Percentiles rank a stretch among this genome's conserved stretches.
Conservation (phyloP, 163 green algal genomes). For the Volvox carteri region DNA sequence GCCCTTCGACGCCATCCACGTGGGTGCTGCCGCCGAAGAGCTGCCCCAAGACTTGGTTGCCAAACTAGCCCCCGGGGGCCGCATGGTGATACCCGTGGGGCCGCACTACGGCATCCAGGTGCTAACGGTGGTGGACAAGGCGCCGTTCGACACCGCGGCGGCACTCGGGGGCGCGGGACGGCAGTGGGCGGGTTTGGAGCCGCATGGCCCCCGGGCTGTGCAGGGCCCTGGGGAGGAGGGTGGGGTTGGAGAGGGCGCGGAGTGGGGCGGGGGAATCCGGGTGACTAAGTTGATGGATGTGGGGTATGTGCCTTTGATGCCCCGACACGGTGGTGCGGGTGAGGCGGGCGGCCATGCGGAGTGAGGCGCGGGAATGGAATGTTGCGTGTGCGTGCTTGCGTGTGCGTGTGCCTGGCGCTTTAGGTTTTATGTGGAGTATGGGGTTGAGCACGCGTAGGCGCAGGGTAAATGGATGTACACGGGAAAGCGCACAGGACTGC, state of each 20-base stretch:
- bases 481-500: too few relatives aligned
- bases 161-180: not conserved
- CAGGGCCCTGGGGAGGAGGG: constrained; percentile 39
- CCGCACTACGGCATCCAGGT: constrained; percentile 61
- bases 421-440: too few relatives aligned
- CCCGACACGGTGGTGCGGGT: not conserved
- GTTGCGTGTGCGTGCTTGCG: not conserved
- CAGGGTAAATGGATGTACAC: too few relatives aligned
- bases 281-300: constrained; percentile 73
- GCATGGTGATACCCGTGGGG: constrained; percentile 82
- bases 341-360: not conserved
- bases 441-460: too few relatives aligned
- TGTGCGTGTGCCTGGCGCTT: too few relatives aligned
- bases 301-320: constrained; percentile 79
- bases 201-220: not conserved
- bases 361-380: not conserved
- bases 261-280: not conserved
- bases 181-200: too few relatives aligned
- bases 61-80: constrained; percentile 76
- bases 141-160: constrained; percentile 41
- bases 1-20: constrained; percentile 86
- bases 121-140: constrained; percentile 80
- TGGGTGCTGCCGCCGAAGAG: constrained; percentile 78
- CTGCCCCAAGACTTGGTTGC: constrained; percentile 73
- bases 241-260: not conserved